Percentiles rank a stretch among this genome's conserved stretches.
Conservation (phyloP, 2,329 filamentous ascomycete genomes). For the Fusarium sp. region DNA sequence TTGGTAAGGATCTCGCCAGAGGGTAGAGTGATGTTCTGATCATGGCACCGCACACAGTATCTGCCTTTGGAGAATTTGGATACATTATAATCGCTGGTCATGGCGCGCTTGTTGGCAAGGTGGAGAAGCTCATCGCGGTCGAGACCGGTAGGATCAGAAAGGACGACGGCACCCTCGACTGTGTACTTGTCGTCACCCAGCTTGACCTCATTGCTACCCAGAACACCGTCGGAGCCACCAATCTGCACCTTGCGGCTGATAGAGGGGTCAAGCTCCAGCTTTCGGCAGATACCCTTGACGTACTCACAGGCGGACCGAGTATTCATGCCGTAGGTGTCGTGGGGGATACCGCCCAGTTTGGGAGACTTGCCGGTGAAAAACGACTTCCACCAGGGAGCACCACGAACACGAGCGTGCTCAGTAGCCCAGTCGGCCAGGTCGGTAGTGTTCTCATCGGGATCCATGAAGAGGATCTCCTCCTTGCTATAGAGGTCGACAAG, state of each 20-base stretch:
- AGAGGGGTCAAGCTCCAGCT: conserved; percentile 89
- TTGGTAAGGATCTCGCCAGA: conserved; percentile 88
- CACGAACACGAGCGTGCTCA: conserved; percentile 85
- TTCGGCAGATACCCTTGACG: conserved; percentile 95
- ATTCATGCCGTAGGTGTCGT: conserved; percentile 97
- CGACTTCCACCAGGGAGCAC: conserved; percentile 99
- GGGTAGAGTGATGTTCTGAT: conserved; percentile 86
- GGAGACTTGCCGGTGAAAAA: conserved; percentile 99
- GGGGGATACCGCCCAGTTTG: conserved; percentile 93
- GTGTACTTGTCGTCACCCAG: conserved; percentile 96
- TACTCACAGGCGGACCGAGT: conserved; percentile 96
- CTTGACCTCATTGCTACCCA: conserved; percentile 97
- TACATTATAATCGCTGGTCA: conserved; percentile 88
- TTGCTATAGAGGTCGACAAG: conserved; percentile 96
- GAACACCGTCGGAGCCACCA: conserved; percentile 93
- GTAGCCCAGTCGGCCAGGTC: conserved; percentile 98
- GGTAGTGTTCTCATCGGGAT: conserved; percentile 98
- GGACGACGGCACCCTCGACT: conserved; percentile 94
- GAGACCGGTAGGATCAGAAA: conserved; percentile 91
- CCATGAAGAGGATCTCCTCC: conserved; percentile 98
- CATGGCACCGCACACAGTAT: conserved; percentile 92
- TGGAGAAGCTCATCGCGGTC: conserved; percentile 85
- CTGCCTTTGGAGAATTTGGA: conserved; percentile 84
- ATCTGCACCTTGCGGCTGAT: conserved; percentile 95
- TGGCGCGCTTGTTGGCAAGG: conserved; percentile 85